Evolutionary conservation across 2,329 filamentous ascomycete species (phyloP), one percentile per base, ranked within the genome.

Genomic region (Canariomyces notabilis): DNA sequence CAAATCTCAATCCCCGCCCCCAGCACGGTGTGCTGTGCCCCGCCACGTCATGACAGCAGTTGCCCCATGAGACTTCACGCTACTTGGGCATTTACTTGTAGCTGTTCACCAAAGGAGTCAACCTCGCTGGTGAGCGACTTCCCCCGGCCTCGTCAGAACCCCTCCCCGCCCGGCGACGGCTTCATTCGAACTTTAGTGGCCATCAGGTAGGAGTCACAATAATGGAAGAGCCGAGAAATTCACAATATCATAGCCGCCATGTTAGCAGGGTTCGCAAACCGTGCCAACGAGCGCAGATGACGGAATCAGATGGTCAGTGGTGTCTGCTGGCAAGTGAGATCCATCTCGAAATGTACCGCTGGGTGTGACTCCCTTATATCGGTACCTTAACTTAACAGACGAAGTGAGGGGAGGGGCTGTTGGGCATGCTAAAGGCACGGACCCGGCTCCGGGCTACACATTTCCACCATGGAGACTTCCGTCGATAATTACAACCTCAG

Each of bases 301-400:
- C 34, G 42, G 36, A 48, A 48, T 44, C 40, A 45, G 44, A 50
- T 48, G 49, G 36, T 36, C 46, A 50, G 45, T 43, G 16, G 46
- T 9, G 41, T 45, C 50, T 55, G n/a, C n/a, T 51, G 52, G 52
- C 50, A 46, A 14, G 40, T 48, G 52, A 49, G 21, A 50, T 34
- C 43, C 47, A 45, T 51, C 45, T 51, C 46, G 50, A 46, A 29
- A 37, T 44, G 33, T 45, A 37, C 45, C 45, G 47, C 38, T 35
- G n/a, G n/a, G n/a, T 22, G 37, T n/a, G 35, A 22, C 36, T 32
- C 31, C 42, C 44, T 38, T 44, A 47, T 48, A 38, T 50, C n/a
- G n/a, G n/a, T n/a, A n/a, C n/a, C n/a, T n/a, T n/a, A n/a, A n/a
- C n/a, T n/a, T n/a, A n/a, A n/a, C n/a, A 42, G 47, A 45, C 40